Base-by-base conservation (phyloP, 176 grass and related monocot genomes). In the Ananas comosus region DNA sequence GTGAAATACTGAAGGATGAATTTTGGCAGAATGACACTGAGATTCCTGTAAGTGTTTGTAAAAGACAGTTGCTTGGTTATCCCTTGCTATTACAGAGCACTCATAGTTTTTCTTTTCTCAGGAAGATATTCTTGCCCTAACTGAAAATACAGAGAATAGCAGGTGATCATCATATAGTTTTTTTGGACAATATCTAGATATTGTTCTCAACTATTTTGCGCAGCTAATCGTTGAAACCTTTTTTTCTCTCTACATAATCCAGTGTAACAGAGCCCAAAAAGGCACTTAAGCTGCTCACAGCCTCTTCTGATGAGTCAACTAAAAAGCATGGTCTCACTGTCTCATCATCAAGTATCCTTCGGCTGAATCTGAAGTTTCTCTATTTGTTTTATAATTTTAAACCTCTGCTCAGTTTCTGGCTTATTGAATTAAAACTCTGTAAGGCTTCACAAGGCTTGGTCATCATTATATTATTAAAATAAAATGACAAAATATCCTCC, bases 91-190 rank as follows among this genome's bases (percentile, higher is more conserved):
- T 59, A 18, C 19, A 11, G n/a, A 59, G 56, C 56, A 59, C 85
- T 71, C 66, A 73, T 65, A 76, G 11, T 66, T 82, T 33, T 75
- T 78, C 16, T 74, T 29, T 73, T 92, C 64, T 51, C 73, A 97
- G 93, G 84, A 85, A 64, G 79, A 86, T 48, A 82, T 97, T 75
- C 82, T 97, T 79, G 61, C 84, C 49, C 83, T 88, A 65, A 85
- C 81, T 72, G 93, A 85, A 81, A 73, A 79, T 83, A 53, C 69
- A 67, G 86, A 82, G 68, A 86, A 72, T 42, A 83, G 70, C 75
- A 91, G 85, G 88, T 91, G 64, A 13, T 28, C 72, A 74, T 51
- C 12, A 4, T 79, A 70, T 63, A 75, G 51, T 27, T 27, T 27
- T 27, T 27, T 27, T 27, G 25, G 25, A 27, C 25, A 27, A 27